Base-by-base conservation (phyloP, 2,329 filamentous ascomycete species). In the Claviceps humidiphila region DNA sequence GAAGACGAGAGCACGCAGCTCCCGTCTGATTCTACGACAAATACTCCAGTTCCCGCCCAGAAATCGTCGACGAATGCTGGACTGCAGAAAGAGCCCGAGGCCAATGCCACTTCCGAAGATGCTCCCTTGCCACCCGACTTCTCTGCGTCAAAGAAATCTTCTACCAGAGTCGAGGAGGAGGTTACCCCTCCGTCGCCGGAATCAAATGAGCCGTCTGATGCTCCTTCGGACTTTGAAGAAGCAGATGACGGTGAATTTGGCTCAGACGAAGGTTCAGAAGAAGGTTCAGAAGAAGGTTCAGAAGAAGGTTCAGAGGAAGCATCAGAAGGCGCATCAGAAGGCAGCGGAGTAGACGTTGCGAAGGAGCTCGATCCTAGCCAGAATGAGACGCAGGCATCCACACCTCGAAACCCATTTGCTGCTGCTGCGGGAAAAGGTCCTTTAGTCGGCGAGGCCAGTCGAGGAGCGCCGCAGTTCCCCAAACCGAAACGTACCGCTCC, bases 301-400 rank as follows among this genome's bases (percentile, higher is more conserved):
- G 77, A 79, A 59, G 80, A 16, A n/a, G 14, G 22, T 22, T 22
- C 38, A 14, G 22, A 22, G 3, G 22, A 22, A 22, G 73, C 61
- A 14, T 39, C 38, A 16, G 38, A 39, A 39, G 38, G 38, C 0
- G 73, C 61, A 6, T 74, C 70, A 0, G 77, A 79, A 59, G 81
- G 80, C 14, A 84, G 81, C 55, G 81, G 80, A 24, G 72, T 84
- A 48, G 81, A 84, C 62, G 75, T 84, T 46, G 74, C 74, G n/a
- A 79, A 82, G 59, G 80, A 84, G 49, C 65, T 83, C 13, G 82
- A 77, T 58, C 78, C 77, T 20, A 71, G 68, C 40, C 58, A 68
- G 16, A 69, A 69, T 39, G 69, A 71, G 40, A 75, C 75, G 14
- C 71, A 76, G 53, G 71, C 75, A 30, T 70, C 75, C 53, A 80